Conservation (phyloP, 352 stramenopile species). For the Pythium sukuiense region DNA sequence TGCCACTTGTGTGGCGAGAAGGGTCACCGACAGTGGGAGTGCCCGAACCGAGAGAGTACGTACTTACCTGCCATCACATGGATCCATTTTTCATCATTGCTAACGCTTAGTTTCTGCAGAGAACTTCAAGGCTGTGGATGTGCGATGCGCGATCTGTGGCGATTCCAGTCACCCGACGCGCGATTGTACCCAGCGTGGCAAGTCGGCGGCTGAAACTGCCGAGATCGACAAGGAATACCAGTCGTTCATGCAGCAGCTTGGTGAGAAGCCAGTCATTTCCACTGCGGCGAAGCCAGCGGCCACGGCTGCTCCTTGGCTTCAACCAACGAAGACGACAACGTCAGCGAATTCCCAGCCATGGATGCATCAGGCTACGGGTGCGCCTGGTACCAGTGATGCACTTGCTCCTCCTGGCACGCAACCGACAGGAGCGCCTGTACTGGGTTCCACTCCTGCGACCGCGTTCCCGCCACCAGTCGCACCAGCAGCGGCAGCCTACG, state of each 20-base stretch:
- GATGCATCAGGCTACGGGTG: constrained; percentile 57
- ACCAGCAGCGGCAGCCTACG: constrained; percentile 12
- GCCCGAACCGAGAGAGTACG: constrained; percentile 89
- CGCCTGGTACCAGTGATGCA: constrained; percentile 36
- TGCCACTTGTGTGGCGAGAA: constrained; percentile 98
- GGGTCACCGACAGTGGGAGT: constrained; percentile 97
- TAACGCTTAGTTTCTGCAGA: constrained; percentile 37
- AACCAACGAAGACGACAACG: constrained; percentile 51
- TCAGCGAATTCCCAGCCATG: constrained; percentile 49
- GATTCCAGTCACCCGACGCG: constrained; percentile 97
- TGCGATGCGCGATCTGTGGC: constrained; percentile 98
- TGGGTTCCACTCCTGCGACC: constrained; percentile 32
- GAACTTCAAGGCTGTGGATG: constrained; percentile 78
- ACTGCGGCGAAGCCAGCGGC: constrained; percentile 45
- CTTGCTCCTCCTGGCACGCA: constrained; percentile 31
- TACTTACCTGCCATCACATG: constrained; percentile 9
- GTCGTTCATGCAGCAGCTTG: constrained; percentile 86
- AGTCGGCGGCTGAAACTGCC: constrained; percentile 68
- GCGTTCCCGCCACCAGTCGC: constrained; percentile 29
- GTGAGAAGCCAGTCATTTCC: constrained; percentile 72
- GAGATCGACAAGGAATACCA: constrained; percentile 86
- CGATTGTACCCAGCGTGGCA: constrained; percentile 94
- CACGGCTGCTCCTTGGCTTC: constrained; percentile 59
- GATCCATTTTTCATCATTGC: neutral
- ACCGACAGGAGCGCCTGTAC: constrained; percentile 17